Evolutionary conservation across 208 protist species (phyloP), one percentile per base, ranked within the genome.

Genomic region (Trypanosoma mega): DNA sequence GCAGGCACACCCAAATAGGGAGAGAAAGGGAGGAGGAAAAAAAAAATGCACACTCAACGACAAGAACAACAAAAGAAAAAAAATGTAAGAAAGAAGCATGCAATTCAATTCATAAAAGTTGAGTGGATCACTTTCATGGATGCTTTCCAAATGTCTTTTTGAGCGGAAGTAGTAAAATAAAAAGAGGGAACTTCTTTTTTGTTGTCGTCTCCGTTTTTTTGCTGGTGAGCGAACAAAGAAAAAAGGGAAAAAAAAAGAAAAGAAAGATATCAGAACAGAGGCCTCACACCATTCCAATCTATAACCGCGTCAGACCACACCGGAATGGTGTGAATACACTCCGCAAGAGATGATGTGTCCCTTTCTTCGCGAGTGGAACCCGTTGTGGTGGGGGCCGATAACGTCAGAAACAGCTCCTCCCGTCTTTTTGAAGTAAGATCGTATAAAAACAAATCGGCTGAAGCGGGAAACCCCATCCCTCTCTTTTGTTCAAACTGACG

Each of bases 361-460:
- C 55, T 48, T 5, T 45, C 64, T 3, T 67, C 45, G 18, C 53
- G 55, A 5, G 52, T 56, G 20, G 16, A 53, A 26, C 45, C 58
- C 47, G 43, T 29, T 23, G 63, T 46, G 21, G 30, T 30, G 27
- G 44, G 61, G 26, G 83, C 62, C 33, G 69, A 74, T 44, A 90
- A 60, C n/a, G 79, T 75, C 18, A 92, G 48, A 18, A 57, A 54
- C 39, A 66, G 60, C 45, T 74, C 71, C n/a, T 89, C 84, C 51
- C 81, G 70, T 33, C 82, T 62, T 11, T 64, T 76, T n/a, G 68
- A 45, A 6, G 68, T 60, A 14, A 61, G 67, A 30, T 93, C 86
- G 74, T 80, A 93, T 74, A 82, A 95, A 20, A 80, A 70, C 6
- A 93, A 47, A 24, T 93, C 82, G 3, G 72, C 53, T 2, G 73